phyloP scores from a whole-genome alignment of 2,329 filamentous ascomycete genomes.

The Cladosporium halotolerans region DNA sequence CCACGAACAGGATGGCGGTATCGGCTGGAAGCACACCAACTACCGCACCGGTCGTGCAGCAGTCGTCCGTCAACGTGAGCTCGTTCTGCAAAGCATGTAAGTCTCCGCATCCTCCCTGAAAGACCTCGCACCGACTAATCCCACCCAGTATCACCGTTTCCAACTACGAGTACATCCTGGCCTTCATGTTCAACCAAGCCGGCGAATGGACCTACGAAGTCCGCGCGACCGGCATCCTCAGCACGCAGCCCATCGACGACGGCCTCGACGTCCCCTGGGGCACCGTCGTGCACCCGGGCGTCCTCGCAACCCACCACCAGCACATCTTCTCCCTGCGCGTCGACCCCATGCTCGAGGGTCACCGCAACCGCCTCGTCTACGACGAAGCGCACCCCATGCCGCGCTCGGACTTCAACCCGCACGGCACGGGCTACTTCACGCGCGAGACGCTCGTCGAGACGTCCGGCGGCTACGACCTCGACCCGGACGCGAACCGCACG shows the following conservation, averaged over 20 bases:
- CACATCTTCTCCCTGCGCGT: conserved; percentile 61
- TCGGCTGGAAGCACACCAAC: conserved; percentile 67
- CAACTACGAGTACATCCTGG: conserved; percentile 69
- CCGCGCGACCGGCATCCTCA: conserved; percentile 62
- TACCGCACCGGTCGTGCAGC: conserved; percentile 60
- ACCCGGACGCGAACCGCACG: conserved; percentile 38
- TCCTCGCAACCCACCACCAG: conserved; percentile 65
- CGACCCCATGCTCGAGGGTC: conserved; percentile 43
- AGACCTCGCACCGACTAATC: not conserved
- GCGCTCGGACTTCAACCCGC: conserved; percentile 49
- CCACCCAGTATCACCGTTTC: conserved; percentile 42
- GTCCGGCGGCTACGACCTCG: conserved; percentile 47
- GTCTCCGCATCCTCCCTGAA: conserved; percentile 32
- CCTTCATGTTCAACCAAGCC: conserved; percentile 66
- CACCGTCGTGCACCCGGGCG: conserved; percentile 63
- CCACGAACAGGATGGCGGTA: conserved; percentile 64
- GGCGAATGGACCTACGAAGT: conserved; percentile 62
- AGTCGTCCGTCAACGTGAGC: conserved; percentile 56
- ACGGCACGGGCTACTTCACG: conserved; percentile 46
- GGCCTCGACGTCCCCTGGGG: conserved; percentile 59
- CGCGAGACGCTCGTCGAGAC: conserved; percentile 42
- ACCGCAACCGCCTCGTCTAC: conserved; percentile 43
- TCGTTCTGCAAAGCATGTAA: conserved; percentile 59
- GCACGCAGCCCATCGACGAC: conserved; percentile 61
- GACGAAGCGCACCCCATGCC: conserved; percentile 55